phyloP scores from a whole-genome alignment of 345 rosid genomes.

The Gossypium turneri region DNA sequence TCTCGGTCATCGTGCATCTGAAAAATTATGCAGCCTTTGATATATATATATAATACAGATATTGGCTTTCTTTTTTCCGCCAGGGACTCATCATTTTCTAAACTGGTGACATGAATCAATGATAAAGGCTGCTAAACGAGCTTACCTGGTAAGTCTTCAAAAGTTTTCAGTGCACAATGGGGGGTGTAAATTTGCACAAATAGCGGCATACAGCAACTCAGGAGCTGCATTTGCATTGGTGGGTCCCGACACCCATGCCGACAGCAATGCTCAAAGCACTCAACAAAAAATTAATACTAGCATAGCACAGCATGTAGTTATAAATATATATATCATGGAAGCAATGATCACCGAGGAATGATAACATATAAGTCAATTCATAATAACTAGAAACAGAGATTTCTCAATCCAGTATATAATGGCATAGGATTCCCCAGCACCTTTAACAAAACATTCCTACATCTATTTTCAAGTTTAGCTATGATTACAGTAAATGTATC shows the following conservation, averaged over 20 bases:
- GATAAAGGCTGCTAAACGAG: not conserved
- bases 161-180: slow-evolving; percentile 1
- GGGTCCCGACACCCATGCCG: slow-evolving; percentile 26
- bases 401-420: slow-evolving; percentile 19
- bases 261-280: slow-evolving; percentile 30
- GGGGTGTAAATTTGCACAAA: not conserved
- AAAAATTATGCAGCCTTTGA: not conserved
- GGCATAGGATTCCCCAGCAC: slow-evolving; percentile 50
- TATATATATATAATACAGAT: not conserved
- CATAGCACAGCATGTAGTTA: slow-evolving; percentile 19
- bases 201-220: slow-evolving; percentile 9
- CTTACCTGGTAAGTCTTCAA: not conserved
- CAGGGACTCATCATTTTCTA: not conserved
- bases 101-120: not conserved
- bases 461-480: slow-evolving; percentile 30
- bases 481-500: slow-evolving; percentile 31
- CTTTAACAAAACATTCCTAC: slow-evolving; percentile 32
- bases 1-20: not conserved
- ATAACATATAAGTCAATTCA: slow-evolving; percentile 42
- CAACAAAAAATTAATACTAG: slow-evolving; percentile 16
- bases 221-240: slow-evolving; percentile 13
- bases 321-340: slow-evolving; percentile 30
- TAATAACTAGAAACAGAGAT: slow-evolving; percentile 38
- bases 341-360: slow-evolving; percentile 38
- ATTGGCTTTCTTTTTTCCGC: not conserved